These are phyloP conservation scores for Leptosphaerulina australis DNA, from an alignment of 2,329 filamentous ascomycete species.

Conservation along the genomic window DNA sequence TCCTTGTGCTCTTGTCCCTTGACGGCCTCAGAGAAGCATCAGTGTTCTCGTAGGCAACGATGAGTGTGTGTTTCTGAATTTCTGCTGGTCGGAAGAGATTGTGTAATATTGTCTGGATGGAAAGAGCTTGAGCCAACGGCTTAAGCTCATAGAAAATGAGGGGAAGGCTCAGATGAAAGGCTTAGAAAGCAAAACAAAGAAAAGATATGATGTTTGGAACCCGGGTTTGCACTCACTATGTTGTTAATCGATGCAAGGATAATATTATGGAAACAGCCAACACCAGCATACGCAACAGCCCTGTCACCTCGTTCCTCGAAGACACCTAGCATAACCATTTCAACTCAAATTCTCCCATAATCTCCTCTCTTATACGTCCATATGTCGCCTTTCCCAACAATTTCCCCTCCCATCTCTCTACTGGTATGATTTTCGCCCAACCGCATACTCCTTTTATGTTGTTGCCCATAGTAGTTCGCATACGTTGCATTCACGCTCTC, in stretches of 20 bases:
- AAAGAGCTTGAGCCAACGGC: too few relatives aligned
- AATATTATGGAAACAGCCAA: too few relatives aligned
- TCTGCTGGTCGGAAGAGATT: constrained; percentile 51
- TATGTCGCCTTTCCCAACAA: constrained; percentile 4
- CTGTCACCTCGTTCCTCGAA: too few relatives aligned
- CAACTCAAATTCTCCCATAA: constrained; percentile 2
- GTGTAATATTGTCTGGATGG: constrained; percentile 38
- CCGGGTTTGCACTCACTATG: too few relatives aligned
- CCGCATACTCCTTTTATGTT: not conserved
- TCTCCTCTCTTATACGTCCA: constrained; percentile 28
- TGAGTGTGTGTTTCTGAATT: constrained; percentile 50
- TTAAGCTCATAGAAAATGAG: not conserved
- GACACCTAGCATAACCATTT: too few relatives aligned
- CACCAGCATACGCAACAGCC: too few relatives aligned
- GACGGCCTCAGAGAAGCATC: constrained; percentile 48
- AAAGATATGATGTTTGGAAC: not conserved
- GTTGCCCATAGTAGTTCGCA: constrained; percentile 29
- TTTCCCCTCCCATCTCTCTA: not conserved
- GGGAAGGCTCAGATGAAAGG: too few relatives aligned
- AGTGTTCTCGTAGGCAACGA: constrained; percentile 54
- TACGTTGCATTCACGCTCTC: constrained; percentile 29
- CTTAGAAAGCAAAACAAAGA: too few relatives aligned
- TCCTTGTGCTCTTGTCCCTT: too few relatives aligned
- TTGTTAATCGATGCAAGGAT: too few relatives aligned
- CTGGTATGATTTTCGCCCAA: not conserved